These are phyloP conservation scores for Sclerotinia trifoliorum DNA, from an alignment of 2,329 filamentous ascomycete genomes.

Conservation along the genomic window DNA sequence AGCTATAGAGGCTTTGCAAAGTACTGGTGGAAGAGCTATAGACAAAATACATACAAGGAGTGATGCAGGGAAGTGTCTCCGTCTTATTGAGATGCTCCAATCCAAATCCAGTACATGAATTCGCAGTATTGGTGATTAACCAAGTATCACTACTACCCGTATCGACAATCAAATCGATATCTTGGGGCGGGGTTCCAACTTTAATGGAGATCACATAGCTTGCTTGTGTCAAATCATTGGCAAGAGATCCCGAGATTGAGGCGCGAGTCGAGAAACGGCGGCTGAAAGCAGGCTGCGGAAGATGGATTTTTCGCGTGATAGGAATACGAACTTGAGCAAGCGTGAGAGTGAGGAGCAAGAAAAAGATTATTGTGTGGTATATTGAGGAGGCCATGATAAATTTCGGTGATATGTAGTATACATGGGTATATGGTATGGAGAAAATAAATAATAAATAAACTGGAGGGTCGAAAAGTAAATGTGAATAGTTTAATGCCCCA, in stretches of 20 bases:
- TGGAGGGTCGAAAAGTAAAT: background rate
- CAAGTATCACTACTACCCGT: slow-evolving; percentile 64
- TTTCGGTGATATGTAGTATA: background rate
- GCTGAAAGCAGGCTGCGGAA: background rate
- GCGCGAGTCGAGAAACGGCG: slow-evolving; percentile 23
- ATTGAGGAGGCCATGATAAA: background rate
- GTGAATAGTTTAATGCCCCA: background rate
- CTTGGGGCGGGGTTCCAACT: slow-evolving; percentile 58
- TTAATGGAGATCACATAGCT: slow-evolving; percentile 49
- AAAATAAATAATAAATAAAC: background rate
- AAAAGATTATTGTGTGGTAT: background rate
- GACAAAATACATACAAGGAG: slow-evolving; percentile 46
- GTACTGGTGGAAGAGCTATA: background rate
- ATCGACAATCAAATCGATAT: slow-evolving; percentile 55
- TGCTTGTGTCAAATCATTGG: slow-evolving; percentile 55
- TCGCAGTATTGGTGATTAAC: slow-evolving; percentile 45
- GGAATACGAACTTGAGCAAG: slow-evolving; percentile 7
- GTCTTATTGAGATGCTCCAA: slow-evolving; percentile 32
- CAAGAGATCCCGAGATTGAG: slow-evolving; percentile 25
- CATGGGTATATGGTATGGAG: background rate
- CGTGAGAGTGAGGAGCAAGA: background rate
- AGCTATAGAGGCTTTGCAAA: no score
- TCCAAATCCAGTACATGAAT: slow-evolving; percentile 27
- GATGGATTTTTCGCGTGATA: background rate
- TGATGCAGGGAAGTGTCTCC: slow-evolving; percentile 36